Conservation (phyloP, 306 rosid species). For the Cicer pinnatifidum region DNA sequence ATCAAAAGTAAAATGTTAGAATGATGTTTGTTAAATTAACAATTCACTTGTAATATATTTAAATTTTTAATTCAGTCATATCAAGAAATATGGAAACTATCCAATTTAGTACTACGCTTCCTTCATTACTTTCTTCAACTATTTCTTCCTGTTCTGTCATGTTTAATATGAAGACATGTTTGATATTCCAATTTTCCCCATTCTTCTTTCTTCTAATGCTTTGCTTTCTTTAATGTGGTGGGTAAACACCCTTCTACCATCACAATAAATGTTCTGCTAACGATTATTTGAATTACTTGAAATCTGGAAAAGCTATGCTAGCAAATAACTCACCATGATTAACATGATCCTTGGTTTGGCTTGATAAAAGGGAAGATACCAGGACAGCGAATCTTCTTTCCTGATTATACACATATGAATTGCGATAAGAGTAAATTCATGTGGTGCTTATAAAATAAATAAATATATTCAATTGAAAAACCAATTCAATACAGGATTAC, state of each 20-base stretch:
- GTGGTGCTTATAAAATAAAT: slow-evolving; percentile 28
- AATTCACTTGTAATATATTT: slow-evolving; percentile 32
- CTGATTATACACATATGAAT: slow-evolving; percentile 49
- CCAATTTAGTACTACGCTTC: slow-evolving; percentile 6
- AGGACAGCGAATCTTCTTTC: slow-evolving; percentile 95
- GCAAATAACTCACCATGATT: slow-evolving; percentile 69
- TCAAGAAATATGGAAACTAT: slow-evolving; percentile 11
- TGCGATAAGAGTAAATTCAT: slow-evolving; percentile 29
- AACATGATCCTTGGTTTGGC: slow-evolving; percentile 96
- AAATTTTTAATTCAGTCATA: neutral
- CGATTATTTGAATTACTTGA: slow-evolving; percentile 21
- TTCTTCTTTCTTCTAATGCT: neutral
- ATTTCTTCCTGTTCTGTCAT: slow-evolving; percentile 19
- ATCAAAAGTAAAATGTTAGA: slow-evolving; percentile 25
- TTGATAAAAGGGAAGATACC: slow-evolving; percentile 89
- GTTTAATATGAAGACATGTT: slow-evolving; percentile 5
- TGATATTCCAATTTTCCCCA: neutral
- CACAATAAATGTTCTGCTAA: neutral
- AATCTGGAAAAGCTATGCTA: slow-evolving; percentile 3
- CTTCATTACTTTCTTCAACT: slow-evolving; percentile 20
- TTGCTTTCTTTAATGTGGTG: neutral
- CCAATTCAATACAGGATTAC: slow-evolving; percentile 19
- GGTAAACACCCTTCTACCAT: slow-evolving; percentile 23
- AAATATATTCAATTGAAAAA: slow-evolving; percentile 1
- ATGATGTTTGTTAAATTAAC: neutral